These are phyloP conservation scores for Didymella pinodella DNA, from an alignment of 2,329 filamentous ascomycete species.

Conservation along the genomic window DNA sequence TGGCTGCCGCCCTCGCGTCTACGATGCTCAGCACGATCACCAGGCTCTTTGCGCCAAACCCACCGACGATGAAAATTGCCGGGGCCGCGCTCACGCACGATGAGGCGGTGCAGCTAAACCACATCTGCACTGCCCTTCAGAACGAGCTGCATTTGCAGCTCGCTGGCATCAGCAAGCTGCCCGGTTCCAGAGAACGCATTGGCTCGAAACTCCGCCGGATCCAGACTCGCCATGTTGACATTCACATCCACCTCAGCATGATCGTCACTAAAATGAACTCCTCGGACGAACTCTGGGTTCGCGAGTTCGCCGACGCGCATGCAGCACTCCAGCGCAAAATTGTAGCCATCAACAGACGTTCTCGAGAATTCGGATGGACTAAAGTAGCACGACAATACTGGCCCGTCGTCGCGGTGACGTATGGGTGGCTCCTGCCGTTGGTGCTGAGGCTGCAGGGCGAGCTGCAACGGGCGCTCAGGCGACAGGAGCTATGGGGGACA, in stretches of 20 bases:
- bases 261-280: not conserved
- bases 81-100: not conserved
- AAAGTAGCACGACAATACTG: not conserved
- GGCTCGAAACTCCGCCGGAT: not conserved
- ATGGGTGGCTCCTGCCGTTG: not conserved
- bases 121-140: not conserved
- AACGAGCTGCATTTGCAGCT: not conserved
- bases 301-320: not conserved
- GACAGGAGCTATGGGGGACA: not conserved
- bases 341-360: not conserved
- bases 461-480: not conserved
- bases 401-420: slow-evolving; percentile 4
- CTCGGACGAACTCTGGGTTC: not conserved
- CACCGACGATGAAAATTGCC: not conserved
- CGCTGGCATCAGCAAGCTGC: not conserved
- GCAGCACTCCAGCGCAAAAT: slow-evolving; percentile 1
- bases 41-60: not conserved
- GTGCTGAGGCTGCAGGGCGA: not conserved
- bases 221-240: not conserved
- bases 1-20: not conserved
- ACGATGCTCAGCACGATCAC: not conserved
- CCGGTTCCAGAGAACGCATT: not conserved
- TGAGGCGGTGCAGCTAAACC: not conserved
- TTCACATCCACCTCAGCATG: not conserved
- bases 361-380: not conserved